phyloP scores from a whole-genome alignment of 2,329 filamentous ascomycete genomes.

The Ustulina deusta region DNA sequence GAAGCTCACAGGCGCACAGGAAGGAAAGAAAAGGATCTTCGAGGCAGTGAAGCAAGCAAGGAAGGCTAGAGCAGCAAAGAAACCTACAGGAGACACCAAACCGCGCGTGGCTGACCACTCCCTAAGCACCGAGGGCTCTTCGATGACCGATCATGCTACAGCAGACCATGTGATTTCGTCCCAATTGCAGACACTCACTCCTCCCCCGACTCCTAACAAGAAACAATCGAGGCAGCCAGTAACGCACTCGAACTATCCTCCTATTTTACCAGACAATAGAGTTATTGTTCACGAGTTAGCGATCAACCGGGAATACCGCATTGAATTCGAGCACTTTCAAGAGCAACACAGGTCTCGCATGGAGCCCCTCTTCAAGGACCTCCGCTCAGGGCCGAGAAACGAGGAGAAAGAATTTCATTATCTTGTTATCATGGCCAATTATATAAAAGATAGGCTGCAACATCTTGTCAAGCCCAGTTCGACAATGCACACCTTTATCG shows the following conservation, averaged over 20 bases:
- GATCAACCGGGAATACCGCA: conserved; percentile 81
- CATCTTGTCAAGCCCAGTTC: conserved; percentile 77
- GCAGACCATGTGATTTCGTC: conserved; percentile 55
- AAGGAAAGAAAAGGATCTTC: conserved; percentile 78
- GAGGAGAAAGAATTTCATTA: conserved; percentile 74
- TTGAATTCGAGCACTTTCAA: conserved; percentile 71
- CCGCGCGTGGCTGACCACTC: conserved; percentile 72
- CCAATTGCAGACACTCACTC: conserved; percentile 64
- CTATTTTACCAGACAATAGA: conserved; percentile 77
- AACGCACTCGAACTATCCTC: conserved; percentile 59
- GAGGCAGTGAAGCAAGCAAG: conserved; percentile 80
- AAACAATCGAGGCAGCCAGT: conserved; percentile 54
- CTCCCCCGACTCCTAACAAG: conserved; percentile 63
- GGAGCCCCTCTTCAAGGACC: conserved; percentile 66
- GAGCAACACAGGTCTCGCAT: conserved; percentile 66
- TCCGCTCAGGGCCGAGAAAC: conserved; percentile 73
- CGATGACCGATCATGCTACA: conserved; percentile 56
- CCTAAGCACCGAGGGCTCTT: conserved; percentile 49
- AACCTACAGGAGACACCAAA: conserved; percentile 75
- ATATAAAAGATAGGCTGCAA: conserved; percentile 78
- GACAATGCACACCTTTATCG: conserved; percentile 79
- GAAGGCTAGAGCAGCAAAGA: conserved; percentile 72
- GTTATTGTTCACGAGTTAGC: conserved; percentile 82
- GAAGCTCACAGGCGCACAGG: conserved; percentile 77
- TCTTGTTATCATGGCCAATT: conserved; percentile 77